Percentiles rank a stretch among this genome's conserved stretches.
Evolutionary conservation across 1,284 basidiomycete species (phyloP).

Genomic region (Waitea zeae): DNA sequence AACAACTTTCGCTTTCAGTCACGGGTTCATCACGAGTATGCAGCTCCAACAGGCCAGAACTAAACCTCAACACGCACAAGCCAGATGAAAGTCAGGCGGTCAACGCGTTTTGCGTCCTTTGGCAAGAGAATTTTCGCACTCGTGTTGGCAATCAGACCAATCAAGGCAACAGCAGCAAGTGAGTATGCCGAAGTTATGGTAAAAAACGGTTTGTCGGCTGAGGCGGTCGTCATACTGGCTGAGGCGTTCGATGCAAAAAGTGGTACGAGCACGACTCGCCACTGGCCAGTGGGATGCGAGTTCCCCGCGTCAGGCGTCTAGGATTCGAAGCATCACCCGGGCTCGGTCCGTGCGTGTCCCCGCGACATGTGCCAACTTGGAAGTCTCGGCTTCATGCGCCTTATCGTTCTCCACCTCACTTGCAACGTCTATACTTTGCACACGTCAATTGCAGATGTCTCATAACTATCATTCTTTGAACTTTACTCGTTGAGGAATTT

Average conservation of each 20-base stretch:
- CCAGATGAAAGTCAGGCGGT: constrained; percentile 56
- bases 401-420: too few species aligned
- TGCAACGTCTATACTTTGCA: too few species aligned
- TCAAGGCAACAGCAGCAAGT: constrained; percentile 33
- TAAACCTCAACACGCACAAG: constrained; percentile 42
- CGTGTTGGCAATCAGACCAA: constrained; percentile 30
- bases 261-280: constrained; percentile 53
- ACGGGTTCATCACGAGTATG: background rate
- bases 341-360: too few species aligned
- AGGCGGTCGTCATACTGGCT: background rate
- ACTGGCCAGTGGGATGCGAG: too few species aligned
- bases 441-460: too few species aligned
- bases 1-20: constrained; percentile 4
- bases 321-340: too few species aligned
- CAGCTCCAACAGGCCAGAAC: constrained; percentile 7
- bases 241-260: constrained; percentile 20
- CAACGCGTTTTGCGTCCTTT: constrained; percentile 40
- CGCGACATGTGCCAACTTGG: too few species aligned
- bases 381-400: too few species aligned
- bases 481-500: too few species aligned
- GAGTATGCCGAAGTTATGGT: constrained; percentile 50
- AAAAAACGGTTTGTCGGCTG: constrained; percentile 22
- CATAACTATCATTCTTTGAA: too few species aligned
- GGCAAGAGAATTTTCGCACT: constrained; percentile 38
- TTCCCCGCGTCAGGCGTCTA: too few species aligned